Conservation (phyloP, 768 basidiomycete species). For the Russula lepida region DNA sequence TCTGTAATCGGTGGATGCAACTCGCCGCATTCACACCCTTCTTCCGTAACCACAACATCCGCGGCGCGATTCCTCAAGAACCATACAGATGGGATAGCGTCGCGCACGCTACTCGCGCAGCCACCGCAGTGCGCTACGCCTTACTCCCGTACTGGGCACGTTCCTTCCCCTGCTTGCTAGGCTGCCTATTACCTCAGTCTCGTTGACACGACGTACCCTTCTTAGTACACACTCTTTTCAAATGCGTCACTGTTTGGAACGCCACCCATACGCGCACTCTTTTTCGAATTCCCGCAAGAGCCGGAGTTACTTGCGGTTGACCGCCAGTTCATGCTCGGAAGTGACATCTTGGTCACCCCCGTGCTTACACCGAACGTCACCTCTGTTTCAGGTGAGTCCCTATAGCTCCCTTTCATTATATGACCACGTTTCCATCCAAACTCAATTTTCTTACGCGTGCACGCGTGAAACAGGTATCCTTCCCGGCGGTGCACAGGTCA, state of each 20-base stretch:
- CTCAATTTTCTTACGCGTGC: not conserved
- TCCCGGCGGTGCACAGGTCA: conserved; percentile 48
- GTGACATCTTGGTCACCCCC: conserved; percentile 66
- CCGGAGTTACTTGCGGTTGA: conserved; percentile 54
- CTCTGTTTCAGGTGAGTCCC: conserved; percentile 49
- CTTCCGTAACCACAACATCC: conserved; percentile 69
- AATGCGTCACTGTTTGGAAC: conserved; percentile 56
- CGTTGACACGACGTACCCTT: not conserved
- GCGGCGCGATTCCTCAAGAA: conserved; percentile 64
- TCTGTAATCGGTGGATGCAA: conserved; percentile 83
- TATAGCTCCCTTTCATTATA: not conserved
- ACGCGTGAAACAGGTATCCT: conserved; percentile 42
- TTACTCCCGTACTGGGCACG: conserved; percentile 74
- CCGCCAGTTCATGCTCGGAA: conserved; percentile 64
- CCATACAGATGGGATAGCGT: conserved; percentile 79
- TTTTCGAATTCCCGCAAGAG: conserved; percentile 71
- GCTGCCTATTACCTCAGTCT: not conserved
- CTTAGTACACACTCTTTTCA: conserved; percentile 64
- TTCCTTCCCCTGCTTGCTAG: not conserved
- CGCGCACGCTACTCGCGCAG: conserved; percentile 60
- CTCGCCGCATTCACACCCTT: conserved; percentile 78
- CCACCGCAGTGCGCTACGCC: conserved; percentile 62
- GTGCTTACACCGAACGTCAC: conserved; percentile 61
- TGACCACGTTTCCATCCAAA: not conserved
- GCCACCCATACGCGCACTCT: conserved; percentile 66